Percentiles rank a stretch among this genome's conserved stretches.
Evolutionary conservation across 1,284 basidiomycete species (phyloP).

Genomic region (Chalciporus sp.): DNA sequence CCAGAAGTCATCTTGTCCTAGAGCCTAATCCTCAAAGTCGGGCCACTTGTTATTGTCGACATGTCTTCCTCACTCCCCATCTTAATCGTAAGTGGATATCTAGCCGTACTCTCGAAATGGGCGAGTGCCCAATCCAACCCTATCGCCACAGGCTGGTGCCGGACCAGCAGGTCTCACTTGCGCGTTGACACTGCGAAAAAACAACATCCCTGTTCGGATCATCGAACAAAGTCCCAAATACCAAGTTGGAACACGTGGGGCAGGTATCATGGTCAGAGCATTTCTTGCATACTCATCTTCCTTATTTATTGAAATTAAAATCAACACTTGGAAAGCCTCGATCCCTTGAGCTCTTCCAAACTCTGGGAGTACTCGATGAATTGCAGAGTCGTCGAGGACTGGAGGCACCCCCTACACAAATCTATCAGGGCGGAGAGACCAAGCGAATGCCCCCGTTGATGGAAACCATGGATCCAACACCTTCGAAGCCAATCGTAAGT

Average conservation of each 20-base stretch:
- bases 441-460: neutral
- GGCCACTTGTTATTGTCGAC: too few relatives aligned
- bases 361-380: neutral
- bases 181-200: slow-evolving; percentile 23
- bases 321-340: neutral
- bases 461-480: neutral
- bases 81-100: neutral
- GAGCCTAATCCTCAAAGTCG: too few relatives aligned
- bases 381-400: neutral
- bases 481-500: neutral
- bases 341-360: neutral
- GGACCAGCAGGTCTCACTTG: slow-evolving; percentile 28
- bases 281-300: neutral
- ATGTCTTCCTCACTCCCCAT: neutral
- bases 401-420: neutral
- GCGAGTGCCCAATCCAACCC: neutral
- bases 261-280: neutral
- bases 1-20: too few relatives aligned
- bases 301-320: neutral
- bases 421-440: neutral
- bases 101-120: neutral
- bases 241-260: neutral
- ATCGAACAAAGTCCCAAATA: slow-evolving; percentile 6
- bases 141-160: slow-evolving; percentile 22
- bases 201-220: slow-evolving; percentile 26